These are phyloP conservation scores for Grammothele lineata DNA, from an alignment of 768 basidiomycete species.

Conservation along the genomic window DNA sequence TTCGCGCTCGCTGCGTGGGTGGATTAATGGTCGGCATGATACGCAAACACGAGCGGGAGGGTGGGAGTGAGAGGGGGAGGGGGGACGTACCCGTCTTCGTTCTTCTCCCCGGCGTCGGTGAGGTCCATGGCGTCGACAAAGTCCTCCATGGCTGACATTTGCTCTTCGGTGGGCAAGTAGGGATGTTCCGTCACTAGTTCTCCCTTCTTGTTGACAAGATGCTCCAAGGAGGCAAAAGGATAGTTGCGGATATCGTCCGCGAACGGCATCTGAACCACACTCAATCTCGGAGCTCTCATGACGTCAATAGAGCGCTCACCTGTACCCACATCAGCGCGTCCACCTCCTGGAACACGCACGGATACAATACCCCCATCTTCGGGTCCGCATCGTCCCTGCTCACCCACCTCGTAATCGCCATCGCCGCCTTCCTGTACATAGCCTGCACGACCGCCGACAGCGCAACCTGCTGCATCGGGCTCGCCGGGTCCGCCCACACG, in stretches of 20 bases:
- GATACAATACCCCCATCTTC: constrained; percentile 78
- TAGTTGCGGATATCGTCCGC: constrained; percentile 91
- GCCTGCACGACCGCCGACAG: constrained; percentile 85
- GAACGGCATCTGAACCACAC: constrained; percentile 72
- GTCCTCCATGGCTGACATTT: constrained; percentile 76
- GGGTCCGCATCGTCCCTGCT: constrained; percentile 68
- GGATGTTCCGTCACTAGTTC: constrained; percentile 72
- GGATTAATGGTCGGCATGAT: not conserved
- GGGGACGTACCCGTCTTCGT: constrained; percentile 63
- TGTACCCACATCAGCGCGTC: constrained; percentile 85
- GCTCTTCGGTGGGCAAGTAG: constrained; percentile 75
- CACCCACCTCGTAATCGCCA: constrained; percentile 86
- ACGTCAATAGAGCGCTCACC: constrained; percentile 36
- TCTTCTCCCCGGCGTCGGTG: constrained; percentile 66
- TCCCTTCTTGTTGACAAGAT: constrained; percentile 71
- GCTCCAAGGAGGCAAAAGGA: constrained; percentile 77
- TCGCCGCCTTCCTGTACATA: constrained; percentile 58
- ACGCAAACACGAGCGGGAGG: not conserved
- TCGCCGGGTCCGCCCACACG: constrained; percentile 70
- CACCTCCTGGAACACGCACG: constrained; percentile 51
- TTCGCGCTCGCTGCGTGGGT: constrained; percentile 41
- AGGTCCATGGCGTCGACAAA: constrained; percentile 91
- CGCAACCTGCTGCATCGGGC: constrained; percentile 71
- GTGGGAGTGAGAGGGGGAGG: constrained; percentile 16
- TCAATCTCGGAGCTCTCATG: not conserved